phyloP scores from a whole-genome alignment of 1,139 yeast genomes.

The Magnusiomyces fungicola region DNA sequence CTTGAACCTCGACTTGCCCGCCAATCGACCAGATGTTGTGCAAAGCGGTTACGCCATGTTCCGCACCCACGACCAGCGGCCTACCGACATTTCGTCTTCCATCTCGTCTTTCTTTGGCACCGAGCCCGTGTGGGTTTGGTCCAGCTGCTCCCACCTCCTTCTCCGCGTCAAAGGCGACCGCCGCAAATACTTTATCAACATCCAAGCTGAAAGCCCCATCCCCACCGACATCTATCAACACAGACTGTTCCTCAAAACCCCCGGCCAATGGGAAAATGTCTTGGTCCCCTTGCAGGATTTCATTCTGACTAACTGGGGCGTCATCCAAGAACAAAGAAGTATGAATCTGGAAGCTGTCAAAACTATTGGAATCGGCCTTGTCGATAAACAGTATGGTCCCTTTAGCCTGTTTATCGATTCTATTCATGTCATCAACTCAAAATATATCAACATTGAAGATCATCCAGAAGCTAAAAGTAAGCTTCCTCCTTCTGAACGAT shows the following conservation, averaged over 20 bases:
- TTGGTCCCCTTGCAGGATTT: conserved; percentile 70
- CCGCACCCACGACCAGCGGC: conserved; percentile 54
- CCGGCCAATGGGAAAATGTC: conserved; percentile 82
- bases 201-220: conserved; percentile 74
- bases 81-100: conserved; percentile 4
- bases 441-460: neutral
- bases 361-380: conserved; percentile 71
- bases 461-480: neutral
- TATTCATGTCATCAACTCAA: conserved; percentile 44
- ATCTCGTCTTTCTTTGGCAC: conserved; percentile 17
- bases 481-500: neutral
- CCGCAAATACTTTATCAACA: conserved; percentile 67
- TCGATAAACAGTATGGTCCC: conserved; percentile 77
- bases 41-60: conserved; percentile 85
- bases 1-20: conserved; percentile 67
- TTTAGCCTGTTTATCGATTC: conserved; percentile 63
- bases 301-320: conserved; percentile 78
- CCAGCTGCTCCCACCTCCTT: conserved; percentile 49
- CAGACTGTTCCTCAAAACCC: conserved; percentile 61
- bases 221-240: conserved; percentile 80
- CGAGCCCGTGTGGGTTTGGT: conserved; percentile 50
- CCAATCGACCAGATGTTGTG: conserved; percentile 57
- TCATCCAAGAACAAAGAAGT: conserved; percentile 61
- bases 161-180: conserved; percentile 69
- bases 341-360: conserved; percentile 60